Percentiles rank a stretch among this genome's conserved stretches.
Evolutionary conservation across 169 alveolate genomes (phyloP).

Genomic region (Toxoplasma gondii): DNA sequence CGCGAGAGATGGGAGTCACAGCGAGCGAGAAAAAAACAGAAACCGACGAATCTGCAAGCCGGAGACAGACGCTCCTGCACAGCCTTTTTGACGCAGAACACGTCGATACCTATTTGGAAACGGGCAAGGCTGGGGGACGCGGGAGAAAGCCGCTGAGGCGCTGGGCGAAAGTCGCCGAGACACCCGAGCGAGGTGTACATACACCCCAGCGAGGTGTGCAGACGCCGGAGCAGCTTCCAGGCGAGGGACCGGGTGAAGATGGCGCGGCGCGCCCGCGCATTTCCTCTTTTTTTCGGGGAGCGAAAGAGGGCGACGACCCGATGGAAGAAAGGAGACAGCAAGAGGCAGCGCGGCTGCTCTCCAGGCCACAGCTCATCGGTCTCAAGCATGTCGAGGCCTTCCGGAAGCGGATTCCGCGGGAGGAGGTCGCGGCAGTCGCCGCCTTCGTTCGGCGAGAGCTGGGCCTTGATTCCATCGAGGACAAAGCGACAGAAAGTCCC

Average conservation of each 20-base stretch:
- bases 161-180: not conserved
- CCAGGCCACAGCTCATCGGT: slow-evolving; percentile 78
- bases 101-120: not conserved
- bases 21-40: no score
- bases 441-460: not conserved
- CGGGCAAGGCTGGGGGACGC: not conserved
- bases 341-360: slow-evolving; percentile 69
- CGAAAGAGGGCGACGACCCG: not conserved
- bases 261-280: no score
- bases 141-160: not conserved
- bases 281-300: no score
- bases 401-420: slow-evolving; percentile 82
- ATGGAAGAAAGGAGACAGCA: not conserved
- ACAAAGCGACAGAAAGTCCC: slow-evolving; percentile 68
- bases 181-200: no score
- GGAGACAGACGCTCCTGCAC: not conserved
- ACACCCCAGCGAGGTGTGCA: not conserved
- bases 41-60: no score
- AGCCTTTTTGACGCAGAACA: not conserved
- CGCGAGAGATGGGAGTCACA: no score
- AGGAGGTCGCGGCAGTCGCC: slow-evolving; percentile 78
- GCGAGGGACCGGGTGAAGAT: not conserved
- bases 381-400: slow-evolving; percentile 83
- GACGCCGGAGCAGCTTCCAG: not conserved
- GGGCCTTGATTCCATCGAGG: slow-evolving; percentile 20